Base-by-base conservation (phyloP, 2,329 filamentous ascomycete genomes). In the Fusarium nurragi region DNA sequence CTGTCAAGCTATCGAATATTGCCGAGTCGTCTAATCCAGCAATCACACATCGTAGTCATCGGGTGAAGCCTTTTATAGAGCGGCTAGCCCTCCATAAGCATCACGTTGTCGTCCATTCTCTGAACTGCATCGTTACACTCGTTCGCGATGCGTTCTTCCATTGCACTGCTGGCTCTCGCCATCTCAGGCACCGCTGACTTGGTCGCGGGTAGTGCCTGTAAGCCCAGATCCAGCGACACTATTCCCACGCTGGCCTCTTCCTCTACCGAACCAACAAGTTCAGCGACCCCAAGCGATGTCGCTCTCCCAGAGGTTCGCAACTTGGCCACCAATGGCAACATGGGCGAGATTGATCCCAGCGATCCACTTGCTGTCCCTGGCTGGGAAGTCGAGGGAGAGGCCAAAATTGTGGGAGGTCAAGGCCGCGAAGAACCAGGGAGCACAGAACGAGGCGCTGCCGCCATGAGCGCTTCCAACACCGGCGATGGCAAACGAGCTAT, bases 281-380 rank as follows among this genome's bases (percentile, higher is more conserved):
- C 32, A 5, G 30, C 54, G 1, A 56, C 21, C 14, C 38, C 54
- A 2, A n/a, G 0, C 0, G 21, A 32, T 37, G 51, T 23, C 1
- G 21, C 18, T 9, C 51, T 47, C 6, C 26, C 54, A 2, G 12
- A 22, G 9, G 54, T 57, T 9, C 51, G 39, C 6, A 57, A 57
- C 12, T 1, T 57, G 16, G 54, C 51, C 1, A 6, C 36, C 9
- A 57, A 57, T 7, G 54, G 54, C n/a, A 57, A 57, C 6, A 57
- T 57, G 54, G 54, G 32, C 3, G 54, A 57, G 6, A 11, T 57
- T 2, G 39, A 57, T 3, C 39, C 51, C 2, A 21, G 4, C 8
- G 23, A 47, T 13, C 50, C 39, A 22, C 54, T 56, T 1, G 19
- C 36, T 0, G 39, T 57, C 3, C 54, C 54, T 1, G 39, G 45